These are phyloP conservation scores for Alopecurus myosuroides DNA, from an alignment of 176 grass and related monocot species.

Conservation along the genomic window DNA sequence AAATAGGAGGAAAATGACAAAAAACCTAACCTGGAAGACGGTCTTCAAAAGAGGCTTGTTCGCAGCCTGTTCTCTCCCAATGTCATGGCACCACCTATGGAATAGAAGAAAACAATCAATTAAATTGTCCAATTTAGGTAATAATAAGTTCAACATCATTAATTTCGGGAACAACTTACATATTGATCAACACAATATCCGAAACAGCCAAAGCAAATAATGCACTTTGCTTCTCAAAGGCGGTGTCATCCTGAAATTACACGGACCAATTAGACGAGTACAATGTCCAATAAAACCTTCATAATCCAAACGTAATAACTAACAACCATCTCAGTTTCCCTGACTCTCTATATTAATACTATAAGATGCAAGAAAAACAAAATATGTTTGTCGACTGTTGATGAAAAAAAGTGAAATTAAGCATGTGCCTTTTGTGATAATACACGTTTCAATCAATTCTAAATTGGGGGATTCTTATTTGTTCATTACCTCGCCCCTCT, in stretches of 20 bases:
- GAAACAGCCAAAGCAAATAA: slow-evolving; percentile 98
- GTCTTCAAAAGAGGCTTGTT: slow-evolving; percentile 99
- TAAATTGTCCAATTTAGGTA: slow-evolving; percentile 14
- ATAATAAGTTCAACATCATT: not conserved
- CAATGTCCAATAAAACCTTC: not conserved
- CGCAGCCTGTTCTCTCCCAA: slow-evolving; percentile 99
- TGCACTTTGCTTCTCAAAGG: slow-evolving; percentile 99
- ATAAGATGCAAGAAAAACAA: slow-evolving; percentile 4
- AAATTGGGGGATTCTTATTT: not conserved
- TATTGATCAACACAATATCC: slow-evolving; percentile 97
- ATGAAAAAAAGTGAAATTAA: not conserved
- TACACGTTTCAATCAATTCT: not conserved
- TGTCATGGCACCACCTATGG: slow-evolving; percentile 98
- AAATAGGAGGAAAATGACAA: too few relatives aligned
- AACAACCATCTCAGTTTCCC: not conserved
- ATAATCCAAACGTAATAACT: slow-evolving; percentile 11
- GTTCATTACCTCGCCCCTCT: slow-evolving; percentile 88
- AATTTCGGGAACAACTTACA: slow-evolving; percentile 55
- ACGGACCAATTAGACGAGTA: slow-evolving; percentile 3
- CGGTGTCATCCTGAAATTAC: slow-evolving; percentile 84
- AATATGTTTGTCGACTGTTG: not conserved
- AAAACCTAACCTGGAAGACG: slow-evolving; percentile 72
- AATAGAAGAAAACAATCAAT: slow-evolving; percentile 20
- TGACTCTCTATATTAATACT: not conserved
- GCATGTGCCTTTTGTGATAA: not conserved